These are phyloP conservation scores for Teratosphaeria destructans DNA, from an alignment of 2,329 filamentous ascomycete species.

Conservation along the genomic window DNA sequence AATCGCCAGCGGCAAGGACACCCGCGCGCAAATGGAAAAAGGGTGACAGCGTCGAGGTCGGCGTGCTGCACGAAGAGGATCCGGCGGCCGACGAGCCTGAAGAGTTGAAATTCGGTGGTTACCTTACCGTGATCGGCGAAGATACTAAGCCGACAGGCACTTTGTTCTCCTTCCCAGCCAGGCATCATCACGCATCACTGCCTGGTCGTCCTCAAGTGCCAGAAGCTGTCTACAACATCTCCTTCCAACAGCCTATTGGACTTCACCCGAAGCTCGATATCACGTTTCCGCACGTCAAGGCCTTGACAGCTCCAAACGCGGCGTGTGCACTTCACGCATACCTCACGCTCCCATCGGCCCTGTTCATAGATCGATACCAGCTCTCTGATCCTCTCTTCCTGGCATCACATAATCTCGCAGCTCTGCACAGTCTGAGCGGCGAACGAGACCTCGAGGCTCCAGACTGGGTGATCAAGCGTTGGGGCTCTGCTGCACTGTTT, in stretches of 20 bases:
- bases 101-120: conserved; percentile 68
- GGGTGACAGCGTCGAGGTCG: conserved; percentile 62
- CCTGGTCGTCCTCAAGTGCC: conserved; percentile 17
- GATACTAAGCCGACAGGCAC: conserved; percentile 59
- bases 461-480: conserved; percentile 62
- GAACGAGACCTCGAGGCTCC: conserved; percentile 87
- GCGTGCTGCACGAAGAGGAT: conserved; percentile 59
- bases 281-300: conserved; percentile 45
- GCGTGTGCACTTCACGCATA: conserved; percentile 70
- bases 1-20: background rate
- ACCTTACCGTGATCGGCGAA: conserved; percentile 68
- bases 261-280: conserved; percentile 74
- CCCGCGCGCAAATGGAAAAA: background rate
- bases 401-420: conserved; percentile 64
- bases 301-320: conserved; percentile 30
- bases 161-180: conserved; percentile 72
- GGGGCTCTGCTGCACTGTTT: conserved; percentile 71
- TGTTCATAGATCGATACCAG: conserved; percentile 86
- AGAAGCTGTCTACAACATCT: conserved; percentile 35
- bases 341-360: conserved; percentile 65
- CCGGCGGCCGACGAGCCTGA: conserved; percentile 53
- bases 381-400: conserved; percentile 68
- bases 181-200: conserved; percentile 47
- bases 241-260: conserved; percentile 62
- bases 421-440: conserved; percentile 57